phyloP scores from a whole-genome alignment of 164 flowering plant genomes.

The Litsea cubeba region DNA sequence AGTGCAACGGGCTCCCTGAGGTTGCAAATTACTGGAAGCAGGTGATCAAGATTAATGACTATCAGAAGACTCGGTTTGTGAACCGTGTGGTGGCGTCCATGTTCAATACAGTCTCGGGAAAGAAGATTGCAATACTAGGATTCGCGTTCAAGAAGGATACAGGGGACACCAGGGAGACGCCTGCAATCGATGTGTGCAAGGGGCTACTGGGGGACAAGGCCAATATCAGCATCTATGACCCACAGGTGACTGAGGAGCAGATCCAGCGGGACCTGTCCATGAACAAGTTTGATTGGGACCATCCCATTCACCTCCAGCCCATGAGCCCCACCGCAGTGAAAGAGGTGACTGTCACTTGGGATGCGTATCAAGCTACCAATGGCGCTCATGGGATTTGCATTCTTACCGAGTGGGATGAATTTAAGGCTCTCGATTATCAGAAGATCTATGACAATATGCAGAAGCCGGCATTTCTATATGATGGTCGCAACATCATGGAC shows the following conservation, averaged over 20 bases:
- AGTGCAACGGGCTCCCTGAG: conserved; percentile 22
- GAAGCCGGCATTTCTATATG: conserved; percentile 65
- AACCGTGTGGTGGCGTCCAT: conserved; percentile 23
- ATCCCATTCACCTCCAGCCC: conserved; percentile 47
- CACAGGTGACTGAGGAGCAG: conserved; percentile 58
- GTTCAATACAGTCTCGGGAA: conserved; percentile 26
- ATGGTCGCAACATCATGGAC: conserved; percentile 53
- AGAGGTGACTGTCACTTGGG: conserved; percentile 37
- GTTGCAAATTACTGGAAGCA: conserved; percentile 26
- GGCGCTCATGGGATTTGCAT: conserved; percentile 65
- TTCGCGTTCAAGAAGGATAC: conserved; percentile 25
- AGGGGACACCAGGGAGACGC: conserved; percentile 20
- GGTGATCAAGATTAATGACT: conserved; percentile 16
- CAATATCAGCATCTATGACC: conserved; percentile 53
- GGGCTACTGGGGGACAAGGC: conserved; percentile 55
- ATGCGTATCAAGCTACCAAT: conserved; percentile 54
- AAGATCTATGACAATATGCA: conserved; percentile 55
- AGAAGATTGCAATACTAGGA: conserved; percentile 23
- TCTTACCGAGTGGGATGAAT: conserved; percentile 77
- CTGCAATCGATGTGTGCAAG: conserved; percentile 20
- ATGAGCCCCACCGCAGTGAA: conserved; percentile 36
- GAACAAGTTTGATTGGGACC: conserved; percentile 67
- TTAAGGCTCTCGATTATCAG: conserved; percentile 48
- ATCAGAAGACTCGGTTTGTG: conserved; percentile 22
- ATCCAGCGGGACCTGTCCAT: conserved; percentile 54